Conservation (phyloP, 768 basidiomycete genomes). For the Trametes cinnabarina region DNA sequence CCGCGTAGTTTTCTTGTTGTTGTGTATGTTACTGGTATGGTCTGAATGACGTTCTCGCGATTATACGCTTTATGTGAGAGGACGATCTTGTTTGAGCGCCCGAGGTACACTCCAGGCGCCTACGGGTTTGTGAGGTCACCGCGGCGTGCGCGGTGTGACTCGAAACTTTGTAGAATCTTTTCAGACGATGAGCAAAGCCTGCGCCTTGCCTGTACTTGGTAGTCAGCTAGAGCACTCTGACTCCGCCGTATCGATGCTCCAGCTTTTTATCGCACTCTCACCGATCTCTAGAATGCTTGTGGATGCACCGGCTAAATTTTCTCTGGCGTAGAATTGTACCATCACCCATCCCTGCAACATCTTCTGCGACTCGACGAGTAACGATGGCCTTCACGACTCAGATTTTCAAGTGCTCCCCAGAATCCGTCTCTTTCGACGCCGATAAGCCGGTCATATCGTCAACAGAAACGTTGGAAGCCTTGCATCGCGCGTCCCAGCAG, state of each 20-base stretch:
- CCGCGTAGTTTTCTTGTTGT: neutral
- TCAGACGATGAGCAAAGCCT: neutral
- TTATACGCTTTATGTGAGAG: too few species aligned
- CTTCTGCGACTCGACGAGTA: neutral
- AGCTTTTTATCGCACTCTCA: neutral
- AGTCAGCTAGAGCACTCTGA: neutral
- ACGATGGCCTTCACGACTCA: conserved; percentile 31
- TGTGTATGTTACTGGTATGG: neutral
- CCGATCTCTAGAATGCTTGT: conserved; percentile 3
- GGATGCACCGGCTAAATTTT: conserved; percentile 5
- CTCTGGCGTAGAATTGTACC: conserved; percentile 2
- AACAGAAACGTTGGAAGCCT: conserved; percentile 48
- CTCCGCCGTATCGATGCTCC: conserved; percentile 3
- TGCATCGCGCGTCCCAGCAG: conserved; percentile 54
- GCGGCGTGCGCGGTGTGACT: neutral
- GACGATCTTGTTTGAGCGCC: too few species aligned
- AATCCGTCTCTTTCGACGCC: conserved; percentile 55
- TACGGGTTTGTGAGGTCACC: conserved; percentile 1
- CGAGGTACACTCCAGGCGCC: neutral
- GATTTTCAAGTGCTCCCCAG: conserved; percentile 61
- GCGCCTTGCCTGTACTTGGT: neutral
- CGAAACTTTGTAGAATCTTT: neutral
- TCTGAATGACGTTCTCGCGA: neutral
- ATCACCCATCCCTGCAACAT: neutral
- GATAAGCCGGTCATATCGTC: conserved; percentile 51